A percentile compares a stretch with the other conserved stretches of the same genome.
These are phyloP conservation scores for Marchantia paleacea DNA, from an alignment of 225 moss, liverwort and hornwort species.

Conservation along the genomic window DNA sequence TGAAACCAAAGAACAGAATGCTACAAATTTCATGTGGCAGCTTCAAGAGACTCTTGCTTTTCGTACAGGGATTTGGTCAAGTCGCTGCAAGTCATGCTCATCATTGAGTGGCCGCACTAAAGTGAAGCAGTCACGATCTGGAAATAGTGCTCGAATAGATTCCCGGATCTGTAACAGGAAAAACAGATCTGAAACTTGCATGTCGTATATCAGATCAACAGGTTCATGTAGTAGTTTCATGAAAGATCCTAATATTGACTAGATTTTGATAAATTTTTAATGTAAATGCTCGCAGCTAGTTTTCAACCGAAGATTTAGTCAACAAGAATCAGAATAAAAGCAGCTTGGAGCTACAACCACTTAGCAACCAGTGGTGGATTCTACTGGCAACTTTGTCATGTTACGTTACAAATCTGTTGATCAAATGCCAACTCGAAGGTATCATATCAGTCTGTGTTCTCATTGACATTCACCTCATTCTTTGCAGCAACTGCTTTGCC, in stretches of 20 bases:
- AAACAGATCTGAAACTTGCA: not conserved
- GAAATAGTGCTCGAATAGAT: slow-evolving; percentile 80
- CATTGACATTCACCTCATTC: slow-evolving; percentile 55
- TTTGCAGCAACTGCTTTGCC: slow-evolving; percentile 80
- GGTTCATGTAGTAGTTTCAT: no score
- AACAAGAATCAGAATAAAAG: no score
- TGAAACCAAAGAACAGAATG: not conserved
- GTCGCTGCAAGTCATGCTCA: slow-evolving; percentile 78
- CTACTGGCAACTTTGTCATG: no score
- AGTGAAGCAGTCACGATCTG: slow-evolving; percentile 87
- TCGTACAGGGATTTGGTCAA: slow-evolving; percentile 74
- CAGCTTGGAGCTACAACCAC: no score
- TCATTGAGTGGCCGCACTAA: slow-evolving; percentile 85
- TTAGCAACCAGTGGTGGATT: no score
- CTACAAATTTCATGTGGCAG: not conserved
- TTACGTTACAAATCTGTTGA: no score
- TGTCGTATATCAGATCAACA: no score
- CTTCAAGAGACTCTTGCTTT: not conserved
- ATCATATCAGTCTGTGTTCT: no score
- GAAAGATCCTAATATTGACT: no score
- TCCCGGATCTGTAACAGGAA: slow-evolving; percentile 61
- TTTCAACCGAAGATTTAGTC: not conserved
- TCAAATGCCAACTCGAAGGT: no score
- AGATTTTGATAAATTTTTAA: no score
- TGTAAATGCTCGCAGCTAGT: not conserved